Evolutionary conservation across 2,329 filamentous ascomycete species (phyloP).

Genomic region (Graphium sp.): DNA sequence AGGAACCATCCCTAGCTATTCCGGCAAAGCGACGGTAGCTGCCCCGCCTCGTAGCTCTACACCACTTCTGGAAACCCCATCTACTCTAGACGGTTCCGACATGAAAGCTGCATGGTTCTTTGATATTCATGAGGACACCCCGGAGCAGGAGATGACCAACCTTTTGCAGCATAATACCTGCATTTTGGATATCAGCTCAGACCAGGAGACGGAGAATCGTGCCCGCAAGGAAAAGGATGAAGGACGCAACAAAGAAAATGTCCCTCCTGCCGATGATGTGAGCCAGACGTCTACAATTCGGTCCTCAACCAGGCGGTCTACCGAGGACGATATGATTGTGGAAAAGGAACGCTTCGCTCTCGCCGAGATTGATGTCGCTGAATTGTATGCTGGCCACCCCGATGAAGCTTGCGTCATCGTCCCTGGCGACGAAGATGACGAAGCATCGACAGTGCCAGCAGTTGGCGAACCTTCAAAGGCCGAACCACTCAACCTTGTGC

Average conservation of each 20-base stretch:
- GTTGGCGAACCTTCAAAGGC: neutral
- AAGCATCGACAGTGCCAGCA: conserved; percentile 8
- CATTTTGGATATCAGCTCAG: conserved; percentile 74
- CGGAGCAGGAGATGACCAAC: conserved; percentile 82
- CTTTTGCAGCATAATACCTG: conserved; percentile 82
- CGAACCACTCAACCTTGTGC: conserved; percentile 5
- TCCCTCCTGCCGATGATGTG: conserved; percentile 55
- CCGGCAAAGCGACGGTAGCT: conserved; percentile 21
- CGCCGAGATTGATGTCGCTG: conserved; percentile 47
- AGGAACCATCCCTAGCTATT: conserved; percentile 52
- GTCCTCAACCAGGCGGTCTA: conserved; percentile 12
- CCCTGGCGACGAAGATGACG: conserved; percentile 39
- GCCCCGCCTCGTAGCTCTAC: conserved; percentile 13
- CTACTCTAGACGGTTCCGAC: conserved; percentile 24
- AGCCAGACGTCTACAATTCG: conserved; percentile 32
- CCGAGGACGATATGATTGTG: conserved; percentile 36
- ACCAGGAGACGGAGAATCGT: conserved; percentile 55
- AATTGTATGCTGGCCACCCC: conserved; percentile 51
- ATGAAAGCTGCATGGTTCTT: conserved; percentile 68
- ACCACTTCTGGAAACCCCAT: conserved; percentile 12
- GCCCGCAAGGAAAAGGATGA: conserved; percentile 34
- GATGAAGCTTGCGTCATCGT: conserved; percentile 45
- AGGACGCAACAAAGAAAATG: conserved; percentile 77
- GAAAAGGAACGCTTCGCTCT: conserved; percentile 50
- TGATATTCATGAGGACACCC: conserved; percentile 83